Conservation (phyloP, 805 yeast species). For the Blastobotrys chiropterorum region DNA sequence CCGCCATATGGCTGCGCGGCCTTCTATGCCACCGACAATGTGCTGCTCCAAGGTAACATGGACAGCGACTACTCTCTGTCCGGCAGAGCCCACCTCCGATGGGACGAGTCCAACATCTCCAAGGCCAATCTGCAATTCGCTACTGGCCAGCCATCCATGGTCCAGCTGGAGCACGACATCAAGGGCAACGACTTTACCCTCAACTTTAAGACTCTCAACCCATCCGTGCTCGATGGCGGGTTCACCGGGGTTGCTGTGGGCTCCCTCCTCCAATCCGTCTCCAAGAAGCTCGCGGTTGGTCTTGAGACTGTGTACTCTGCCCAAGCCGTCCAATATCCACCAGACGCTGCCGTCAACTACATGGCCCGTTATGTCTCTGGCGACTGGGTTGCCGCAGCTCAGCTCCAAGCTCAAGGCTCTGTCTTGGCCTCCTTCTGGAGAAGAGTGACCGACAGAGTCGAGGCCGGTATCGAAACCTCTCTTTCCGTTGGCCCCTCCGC, state of each 20-base stretch:
- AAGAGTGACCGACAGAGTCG: constrained; percentile 85
- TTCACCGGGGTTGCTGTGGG: constrained; percentile 92
- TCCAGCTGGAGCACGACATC: constrained; percentile 93
- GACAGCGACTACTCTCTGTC: constrained; percentile 81
- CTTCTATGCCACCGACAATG: constrained; percentile 76
- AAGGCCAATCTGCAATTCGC: constrained; percentile 86
- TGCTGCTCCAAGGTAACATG: constrained; percentile 84
- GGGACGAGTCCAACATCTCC: constrained; percentile 72
- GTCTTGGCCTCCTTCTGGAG: constrained; percentile 88
- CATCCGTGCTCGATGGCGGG: constrained; percentile 65
- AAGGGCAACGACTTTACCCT: constrained; percentile 84
- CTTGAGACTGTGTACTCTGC: constrained; percentile 81
- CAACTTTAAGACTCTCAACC: constrained; percentile 88
- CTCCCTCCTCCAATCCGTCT: constrained; percentile 81
- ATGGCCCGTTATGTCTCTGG: constrained; percentile 84
- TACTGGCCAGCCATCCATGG: constrained; percentile 84
- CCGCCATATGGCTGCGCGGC: constrained; percentile 92
- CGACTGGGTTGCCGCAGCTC: constrained; percentile 91
- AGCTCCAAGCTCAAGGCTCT: constrained; percentile 89
- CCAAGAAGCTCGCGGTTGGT: constrained; percentile 81
- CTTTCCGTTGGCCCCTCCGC: constrained; percentile 24
- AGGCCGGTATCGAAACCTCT: constrained; percentile 38
- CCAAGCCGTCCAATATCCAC: constrained; percentile 63
- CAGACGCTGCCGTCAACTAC: constrained; percentile 86
- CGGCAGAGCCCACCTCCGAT: constrained; percentile 87